These are phyloP conservation scores for Erythrophleum ivorense DNA, from an alignment of 331 rosid genomes.

Conservation along the genomic window DNA sequence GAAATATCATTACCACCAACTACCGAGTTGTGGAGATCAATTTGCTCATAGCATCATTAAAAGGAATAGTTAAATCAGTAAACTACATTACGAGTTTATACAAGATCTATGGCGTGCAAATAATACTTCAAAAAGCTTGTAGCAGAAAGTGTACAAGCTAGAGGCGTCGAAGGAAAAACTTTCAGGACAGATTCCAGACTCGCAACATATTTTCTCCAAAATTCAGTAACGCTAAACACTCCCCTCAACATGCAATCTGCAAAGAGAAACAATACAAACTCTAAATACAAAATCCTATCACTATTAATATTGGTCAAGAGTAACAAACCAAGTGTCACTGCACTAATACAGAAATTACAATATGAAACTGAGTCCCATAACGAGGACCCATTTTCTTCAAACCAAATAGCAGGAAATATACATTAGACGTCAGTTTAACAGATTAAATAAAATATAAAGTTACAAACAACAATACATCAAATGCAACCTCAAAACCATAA, in stretches of 20 bases:
- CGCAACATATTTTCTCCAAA: not conserved
- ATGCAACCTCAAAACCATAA: not conserved
- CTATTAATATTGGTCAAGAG: not conserved
- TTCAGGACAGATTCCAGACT: constrained; percentile 17
- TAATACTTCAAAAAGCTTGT: not conserved
- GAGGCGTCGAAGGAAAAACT: not conserved
- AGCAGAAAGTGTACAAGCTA: not conserved
- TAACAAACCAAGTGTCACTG: not conserved
- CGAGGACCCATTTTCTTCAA: not conserved
- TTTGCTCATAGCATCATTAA: constrained; percentile 6
- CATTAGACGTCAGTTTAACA: not conserved
- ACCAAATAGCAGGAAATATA: not conserved
- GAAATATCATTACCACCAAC: not conserved
- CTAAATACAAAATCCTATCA: not conserved
- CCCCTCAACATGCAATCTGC: constrained; percentile 3
- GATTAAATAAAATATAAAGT: not conserved
- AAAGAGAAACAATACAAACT: not conserved
- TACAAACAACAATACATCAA: not conserved
- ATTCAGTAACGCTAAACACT: not conserved
- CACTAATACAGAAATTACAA: not conserved
- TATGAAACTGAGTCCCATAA: not conserved
- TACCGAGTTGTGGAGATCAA: not conserved
- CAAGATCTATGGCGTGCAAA: not conserved
- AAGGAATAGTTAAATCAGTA: not conserved
- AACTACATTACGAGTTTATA: not conserved